Evolutionary conservation across 2,329 filamentous ascomycete species (phyloP), one percentile per base, ranked within the genome.

Genomic region (Phialophora chinensis): DNA sequence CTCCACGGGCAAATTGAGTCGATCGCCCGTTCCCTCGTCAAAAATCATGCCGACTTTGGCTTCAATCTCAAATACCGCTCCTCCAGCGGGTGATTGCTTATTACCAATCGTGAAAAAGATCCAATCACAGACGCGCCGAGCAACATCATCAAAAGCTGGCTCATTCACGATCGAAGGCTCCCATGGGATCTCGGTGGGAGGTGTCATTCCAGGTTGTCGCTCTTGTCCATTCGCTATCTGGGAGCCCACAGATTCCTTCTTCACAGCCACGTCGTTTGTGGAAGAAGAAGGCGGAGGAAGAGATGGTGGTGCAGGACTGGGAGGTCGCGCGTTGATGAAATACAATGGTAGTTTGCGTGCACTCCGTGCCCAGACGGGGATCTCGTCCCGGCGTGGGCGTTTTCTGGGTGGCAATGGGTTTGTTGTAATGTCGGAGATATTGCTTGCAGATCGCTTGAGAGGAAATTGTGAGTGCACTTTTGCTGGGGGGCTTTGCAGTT

Each of bases 1-100:
- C 25, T 84, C 78, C 4, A 95, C 84, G 5, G 87, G 87, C 10
- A 93, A 79, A 10, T 85, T 81, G 29, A 93, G 81, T n/a, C 92
- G 86, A 55, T 88, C 83, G 64, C 90, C 87, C 6, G 87, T 91
- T 27, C 66, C 49, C 67, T 89, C 86, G 74, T 87, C 88, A 65
- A 94, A 86, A 14, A 98, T 84, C 29, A 88, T 90, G 20, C 95
- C 95, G 56, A 98, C 83, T 78, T 98, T 98, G 10, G 93, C 95
- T 80, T 99, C 95, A 62, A 99, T 91, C 78, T 99, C 95, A 61
- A 97, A 88, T 67, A 92, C 86, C 14, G 93, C 89, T 6, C 87
- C 88, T 35, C 84, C 78, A 25, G 79, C 75, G 11, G 83, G 80
- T 63, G 84, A 79, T 1, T 76, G 84, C 44, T 88, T 83, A 23